phyloP scores from a whole-genome alignment of 176 grass and related monocot species.

The Aegilops bicornis region DNA sequence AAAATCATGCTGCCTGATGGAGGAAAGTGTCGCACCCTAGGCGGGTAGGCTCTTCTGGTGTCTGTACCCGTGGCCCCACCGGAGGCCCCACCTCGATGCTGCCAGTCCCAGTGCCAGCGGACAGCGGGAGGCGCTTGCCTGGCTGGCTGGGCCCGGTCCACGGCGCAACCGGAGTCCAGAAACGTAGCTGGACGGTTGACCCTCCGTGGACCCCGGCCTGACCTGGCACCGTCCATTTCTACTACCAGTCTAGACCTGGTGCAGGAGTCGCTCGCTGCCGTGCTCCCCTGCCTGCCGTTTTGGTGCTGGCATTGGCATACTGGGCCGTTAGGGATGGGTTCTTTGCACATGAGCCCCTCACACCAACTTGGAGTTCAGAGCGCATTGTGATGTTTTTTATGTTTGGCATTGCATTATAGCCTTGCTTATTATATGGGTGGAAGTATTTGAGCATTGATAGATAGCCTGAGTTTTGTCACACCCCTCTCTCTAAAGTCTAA shows the following conservation, averaged over 20 bases:
- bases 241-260: conserved; percentile 5
- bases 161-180: neutral
- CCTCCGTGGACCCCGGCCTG: neutral
- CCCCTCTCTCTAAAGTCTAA: too few species aligned
- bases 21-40: conserved; percentile 11
- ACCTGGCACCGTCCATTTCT: conserved; percentile 15
- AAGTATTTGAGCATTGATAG: neutral
- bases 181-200: conserved; percentile 23
- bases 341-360: conserved; percentile 13
- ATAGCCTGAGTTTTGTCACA: too few species aligned
- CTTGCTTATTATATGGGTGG: neutral
- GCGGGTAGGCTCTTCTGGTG: conserved; percentile 29
- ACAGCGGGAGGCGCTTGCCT: neutral
- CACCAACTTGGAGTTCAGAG: neutral
- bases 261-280: neutral
- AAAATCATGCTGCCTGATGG: conserved; percentile 33
- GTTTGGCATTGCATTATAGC: neutral
- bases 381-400: neutral
- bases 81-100: neutral
- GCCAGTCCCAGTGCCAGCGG: neutral
- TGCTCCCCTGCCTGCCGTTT: conserved; percentile 1
- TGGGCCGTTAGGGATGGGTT: neutral
- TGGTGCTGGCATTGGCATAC: neutral
- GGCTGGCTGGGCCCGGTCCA: conserved; percentile 39
- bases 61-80: conserved; percentile 20